Conservation (phyloP, 495 filamentous ascomycete species). For the Tetracladium marchalianum region DNA sequence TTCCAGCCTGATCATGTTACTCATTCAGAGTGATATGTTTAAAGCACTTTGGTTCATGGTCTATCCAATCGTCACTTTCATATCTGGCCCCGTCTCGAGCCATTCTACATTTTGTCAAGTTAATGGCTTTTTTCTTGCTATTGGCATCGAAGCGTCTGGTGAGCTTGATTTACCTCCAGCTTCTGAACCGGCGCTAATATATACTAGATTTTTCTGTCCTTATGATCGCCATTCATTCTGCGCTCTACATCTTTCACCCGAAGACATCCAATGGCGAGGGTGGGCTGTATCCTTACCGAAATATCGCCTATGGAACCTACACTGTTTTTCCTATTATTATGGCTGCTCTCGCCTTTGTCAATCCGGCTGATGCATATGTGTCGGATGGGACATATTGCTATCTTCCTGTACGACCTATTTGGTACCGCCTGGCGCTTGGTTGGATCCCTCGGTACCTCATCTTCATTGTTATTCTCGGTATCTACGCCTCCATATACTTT, state of each 20-base stretch:
- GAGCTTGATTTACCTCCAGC: neutral
- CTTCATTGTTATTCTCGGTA: conserved; percentile 45
- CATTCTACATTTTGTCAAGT: conserved; percentile 52
- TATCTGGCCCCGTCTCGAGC: conserved; percentile 32
- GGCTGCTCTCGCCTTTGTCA: conserved; percentile 54
- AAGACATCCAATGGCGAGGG: conserved; percentile 31
- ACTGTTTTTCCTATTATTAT: conserved; percentile 45
- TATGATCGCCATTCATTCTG: conserved; percentile 61
- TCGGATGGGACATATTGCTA: conserved; percentile 57
- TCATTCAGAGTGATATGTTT: conserved; percentile 59
- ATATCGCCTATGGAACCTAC: conserved; percentile 42
- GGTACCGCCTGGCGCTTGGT: conserved; percentile 54
- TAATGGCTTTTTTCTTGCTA: conserved; percentile 52
- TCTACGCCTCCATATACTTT: conserved; percentile 59
- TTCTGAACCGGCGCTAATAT: neutral
- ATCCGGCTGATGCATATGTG: conserved; percentile 40
- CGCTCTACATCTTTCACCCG: conserved; percentile 55
- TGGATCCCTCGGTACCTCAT: conserved; percentile 70
- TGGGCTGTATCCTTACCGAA: conserved; percentile 59
- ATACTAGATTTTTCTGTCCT: conserved; percentile 53
- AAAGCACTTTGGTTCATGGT: conserved; percentile 57
- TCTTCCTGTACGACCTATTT: conserved; percentile 49
- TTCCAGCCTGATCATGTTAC: conserved; percentile 55
- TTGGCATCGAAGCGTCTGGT: conserved; percentile 58
- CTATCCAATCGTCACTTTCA: conserved; percentile 43